Base-by-base conservation (phyloP, 768 basidiomycete genomes). In the Termitomyces heimii region DNA sequence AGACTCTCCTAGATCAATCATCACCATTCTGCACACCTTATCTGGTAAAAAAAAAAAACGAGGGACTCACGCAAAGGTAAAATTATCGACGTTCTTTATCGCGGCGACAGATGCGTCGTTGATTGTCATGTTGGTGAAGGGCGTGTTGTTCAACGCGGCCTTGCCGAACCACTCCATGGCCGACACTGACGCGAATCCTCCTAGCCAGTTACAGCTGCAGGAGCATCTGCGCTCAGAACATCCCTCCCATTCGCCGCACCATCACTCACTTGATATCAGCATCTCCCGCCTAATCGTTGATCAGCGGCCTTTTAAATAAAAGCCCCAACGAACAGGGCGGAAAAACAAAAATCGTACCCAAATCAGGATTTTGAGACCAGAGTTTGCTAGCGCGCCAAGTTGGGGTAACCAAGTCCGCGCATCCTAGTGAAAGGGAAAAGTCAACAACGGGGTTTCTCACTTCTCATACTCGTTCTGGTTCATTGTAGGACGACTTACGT, bases 21-120 rank as follows among this genome's bases (percentile, higher is more conserved):
- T 35, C 9, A 56, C 16, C 0, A 9, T 1, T 42, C 5, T 5
- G 8, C 6, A n/a, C 7, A 29, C 29, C 29, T 3, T n/a, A 8
- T 4, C 39, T 39, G 8, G 5, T 4, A n/a, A 39, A 6, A 39
- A 5, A 3, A 2, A 7, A 39, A 39, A 39, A 29, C 4, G 29
- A 31, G 10, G 10, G 3, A 77, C 84, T 63, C 56, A 85, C 84
- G 83, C 86, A 66, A 87, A 88, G 0, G 81, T 74, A 64, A 86
- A 86, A 57, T 84, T 83, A 59, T 82, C 83, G 34, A 87, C 80
- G 51, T 86, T 85, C 65, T 83, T 78, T 18, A 85, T 75, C 0
- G 83, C 79, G 0, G 82, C 85, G 5, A 87, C 78, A 0, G 81
- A 61, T 5, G 66, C 68, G 1, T 78, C 82, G 37, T 75, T 53